Conservation (phyloP, 1,139 yeast genomes). For the Hyphopichia khmerensis region DNA sequence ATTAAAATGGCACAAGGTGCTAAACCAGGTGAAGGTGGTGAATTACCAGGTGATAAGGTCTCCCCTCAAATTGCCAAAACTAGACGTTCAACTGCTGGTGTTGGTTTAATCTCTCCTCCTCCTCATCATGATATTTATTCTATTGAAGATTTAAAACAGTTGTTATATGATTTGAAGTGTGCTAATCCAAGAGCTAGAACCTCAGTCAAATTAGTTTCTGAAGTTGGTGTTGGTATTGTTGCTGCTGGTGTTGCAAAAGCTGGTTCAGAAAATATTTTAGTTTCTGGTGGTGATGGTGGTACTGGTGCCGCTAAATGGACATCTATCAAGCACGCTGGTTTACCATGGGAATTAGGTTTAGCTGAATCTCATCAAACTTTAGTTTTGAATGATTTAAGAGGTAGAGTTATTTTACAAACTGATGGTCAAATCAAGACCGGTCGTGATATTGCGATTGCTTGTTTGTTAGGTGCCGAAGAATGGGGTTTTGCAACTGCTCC, state of each 20-base stretch:
- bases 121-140: constrained; percentile 99
- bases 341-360: constrained; percentile 98
- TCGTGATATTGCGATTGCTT: constrained; percentile 93
- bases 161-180: constrained; percentile 94
- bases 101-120: constrained; percentile 95
- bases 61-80: constrained; percentile 87
- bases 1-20: constrained; percentile 99
- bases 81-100: constrained; percentile 95
- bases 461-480: constrained; percentile 95
- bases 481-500: constrained; percentile 99
- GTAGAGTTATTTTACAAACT: constrained; percentile 91
- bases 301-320: constrained; percentile 99
- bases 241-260: constrained; percentile 99
- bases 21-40: constrained; percentile 99
- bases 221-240: constrained; percentile 98
- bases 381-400: constrained; percentile 92
- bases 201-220: constrained; percentile 93
- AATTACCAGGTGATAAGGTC: constrained; percentile 93
- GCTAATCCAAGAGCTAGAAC: constrained; percentile 96
- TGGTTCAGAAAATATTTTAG: constrained; percentile 92
- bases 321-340: constrained; percentile 93
- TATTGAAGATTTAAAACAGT: constrained; percentile 95
- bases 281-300: constrained; percentile 99
- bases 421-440: constrained; percentile 98
- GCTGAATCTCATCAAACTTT: constrained; percentile 98